Evolutionary conservation across 139 green algal species (phyloP).

Genomic region (Coccomyxa sp.): DNA sequence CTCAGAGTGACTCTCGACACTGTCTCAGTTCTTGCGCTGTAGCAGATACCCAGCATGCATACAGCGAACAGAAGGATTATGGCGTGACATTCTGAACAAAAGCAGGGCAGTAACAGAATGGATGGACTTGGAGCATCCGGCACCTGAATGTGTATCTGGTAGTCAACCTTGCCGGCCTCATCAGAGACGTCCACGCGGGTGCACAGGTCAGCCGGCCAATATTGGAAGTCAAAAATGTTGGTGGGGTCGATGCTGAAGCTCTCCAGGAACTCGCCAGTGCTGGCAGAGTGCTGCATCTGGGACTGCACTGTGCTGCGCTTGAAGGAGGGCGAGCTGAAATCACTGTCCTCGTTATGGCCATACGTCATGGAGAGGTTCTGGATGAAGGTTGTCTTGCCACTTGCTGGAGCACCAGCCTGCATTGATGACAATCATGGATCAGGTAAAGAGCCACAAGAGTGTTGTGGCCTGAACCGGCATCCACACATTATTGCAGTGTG

Average conservation of each 20-base stretch:
- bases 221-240: background rate
- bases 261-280: background rate
- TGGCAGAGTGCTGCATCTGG: background rate
- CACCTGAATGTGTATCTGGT: background rate
- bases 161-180: background rate
- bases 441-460: background rate
- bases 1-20: no score
- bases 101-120: no score
- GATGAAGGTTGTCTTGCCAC: slow-evolving; percentile 1
- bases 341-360: background rate
- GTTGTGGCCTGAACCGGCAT: no score
- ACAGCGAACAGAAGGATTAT: no score
- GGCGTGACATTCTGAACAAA: no score
- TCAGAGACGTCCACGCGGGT: background rate
- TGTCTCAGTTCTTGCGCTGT: no score
- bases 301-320: background rate
- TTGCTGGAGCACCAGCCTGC: background rate
- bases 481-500: no score
- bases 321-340: background rate
- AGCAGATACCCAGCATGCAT: no score
- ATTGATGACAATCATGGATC: background rate
- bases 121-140: no score
- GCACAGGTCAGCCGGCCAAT: background rate
- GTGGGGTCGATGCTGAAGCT: background rate
- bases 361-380: background rate